Base-by-base conservation (phyloP, 129 eudicot species). In the Scalesia atractyloides region DNA sequence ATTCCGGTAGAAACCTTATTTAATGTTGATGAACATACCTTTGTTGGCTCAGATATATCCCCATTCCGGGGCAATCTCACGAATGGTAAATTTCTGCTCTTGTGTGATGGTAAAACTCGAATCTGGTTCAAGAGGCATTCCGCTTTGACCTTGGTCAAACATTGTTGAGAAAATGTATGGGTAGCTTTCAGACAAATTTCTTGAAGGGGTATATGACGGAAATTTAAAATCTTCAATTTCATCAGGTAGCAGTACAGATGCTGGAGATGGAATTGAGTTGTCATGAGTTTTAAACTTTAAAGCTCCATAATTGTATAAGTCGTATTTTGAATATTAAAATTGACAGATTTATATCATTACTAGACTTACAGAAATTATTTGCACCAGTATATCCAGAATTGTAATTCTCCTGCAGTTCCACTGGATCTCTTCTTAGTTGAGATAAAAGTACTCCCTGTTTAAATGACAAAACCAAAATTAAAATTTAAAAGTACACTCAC, bases 51-150 rank as follows among this genome's bases (percentile, higher is more conserved):
- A 51, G 90, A 82, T 43, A 88, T 79, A 95, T 52, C 96, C 95
- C 97, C 97, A 95, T 68, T 86, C 91, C 53, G 99, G 99, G 60
- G 91, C 86, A 72, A 95, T 80, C 69, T 88, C 97, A 57, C 83
- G 86, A 68, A 95, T 95, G 34, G 79, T 84, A 77, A 84, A 90
- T 78, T 78, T 91, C 88, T 95, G 97, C 67, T 83, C 83, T 68
- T 73, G 85, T 66, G 88, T 70, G 13, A 88, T 67, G 34, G 87
- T 88, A 68, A 83, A 72, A 66, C 88, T 73, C 76, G 82, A 70
- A 72, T 73, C 78, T 56, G 84, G 81, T 70, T 78, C 89, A 68
- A 74, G 81, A 73, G 89, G 80, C 66, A 79, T 80, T 75, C 82
- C 91, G 77, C 59, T 76, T 20, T 64, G 88, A 69, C 84, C 89